Evolutionary conservation across 2,329 filamentous ascomycete species (phyloP).

Genomic region (Mollisia scopiformis): DNA sequence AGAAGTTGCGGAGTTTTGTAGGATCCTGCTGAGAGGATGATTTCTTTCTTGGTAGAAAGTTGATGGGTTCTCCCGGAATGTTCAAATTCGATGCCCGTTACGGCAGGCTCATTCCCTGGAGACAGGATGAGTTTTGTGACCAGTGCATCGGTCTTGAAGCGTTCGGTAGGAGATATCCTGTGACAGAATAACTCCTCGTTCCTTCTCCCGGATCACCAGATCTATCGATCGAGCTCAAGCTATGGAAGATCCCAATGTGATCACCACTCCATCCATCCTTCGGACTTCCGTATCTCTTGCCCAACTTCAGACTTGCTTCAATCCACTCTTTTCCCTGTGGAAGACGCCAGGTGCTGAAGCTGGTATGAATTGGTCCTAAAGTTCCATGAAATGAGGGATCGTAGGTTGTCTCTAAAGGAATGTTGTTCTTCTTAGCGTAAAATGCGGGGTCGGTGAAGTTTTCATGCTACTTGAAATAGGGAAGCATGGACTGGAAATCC

Average conservation of each 20-base stretch:
- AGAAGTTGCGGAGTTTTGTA: conserved; percentile 37
- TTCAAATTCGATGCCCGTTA: conserved; percentile 23
- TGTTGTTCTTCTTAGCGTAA: conserved; percentile 13
- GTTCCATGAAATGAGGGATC: conserved; percentile 15
- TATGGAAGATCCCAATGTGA: conserved; percentile 18
- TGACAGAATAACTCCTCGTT: conserved; percentile 26
- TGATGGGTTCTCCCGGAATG: conserved; percentile 11
- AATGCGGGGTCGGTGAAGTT: conserved; percentile 12
- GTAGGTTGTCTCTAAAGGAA: conserved; percentile 17
- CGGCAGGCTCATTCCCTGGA: neutral
- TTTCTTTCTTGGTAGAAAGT: conserved; percentile 29
- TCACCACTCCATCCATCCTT: conserved; percentile 22
- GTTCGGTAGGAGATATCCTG: conserved; percentile 26
- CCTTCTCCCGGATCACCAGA: conserved; percentile 7
- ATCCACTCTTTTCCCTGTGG: conserved; percentile 16
- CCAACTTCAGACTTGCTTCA: conserved; percentile 1
- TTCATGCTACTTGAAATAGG: conserved; percentile 44
- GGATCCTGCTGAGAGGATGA: conserved; percentile 35
- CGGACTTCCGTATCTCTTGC: conserved; percentile 12
- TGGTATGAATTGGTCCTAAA: conserved; percentile 22
- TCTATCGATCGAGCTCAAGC: conserved; percentile 17
- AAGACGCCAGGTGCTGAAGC: conserved; percentile 17
- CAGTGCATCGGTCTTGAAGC: conserved; percentile 60
- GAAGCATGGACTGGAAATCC: conserved; percentile 42
- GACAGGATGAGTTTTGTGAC: conserved; percentile 65